Conservation (phyloP, 345 rosid species). For the Acer campestre region DNA sequence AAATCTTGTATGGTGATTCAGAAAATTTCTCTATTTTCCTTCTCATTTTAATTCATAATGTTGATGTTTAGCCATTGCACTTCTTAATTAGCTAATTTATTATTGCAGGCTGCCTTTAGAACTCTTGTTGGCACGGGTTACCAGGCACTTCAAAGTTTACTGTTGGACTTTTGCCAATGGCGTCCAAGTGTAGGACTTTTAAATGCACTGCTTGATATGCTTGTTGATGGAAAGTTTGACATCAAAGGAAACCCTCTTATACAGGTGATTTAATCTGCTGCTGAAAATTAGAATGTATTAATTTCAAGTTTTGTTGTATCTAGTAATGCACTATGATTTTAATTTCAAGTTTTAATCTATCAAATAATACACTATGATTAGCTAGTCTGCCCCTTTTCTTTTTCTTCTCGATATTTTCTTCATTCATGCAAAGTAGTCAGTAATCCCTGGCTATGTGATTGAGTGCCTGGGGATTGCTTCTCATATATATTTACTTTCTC, state of each 20-base stretch:
- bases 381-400: background rate
- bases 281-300: constrained; percentile 13
- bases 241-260: constrained; percentile 58
- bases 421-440: background rate
- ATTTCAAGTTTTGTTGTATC: background rate
- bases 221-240: constrained; percentile 94
- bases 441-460: background rate
- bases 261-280: constrained; percentile 51
- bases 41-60: constrained; percentile 3
- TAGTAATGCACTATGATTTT: background rate
- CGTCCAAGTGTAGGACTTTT: constrained; percentile 78
- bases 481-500: constrained; percentile 25
- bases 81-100: constrained; percentile 6
- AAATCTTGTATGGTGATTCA: background rate
- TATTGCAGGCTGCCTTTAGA: constrained; percentile 76
- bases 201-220: constrained; percentile 92
- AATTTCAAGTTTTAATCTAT: background rate
- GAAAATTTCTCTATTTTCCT: background rate
- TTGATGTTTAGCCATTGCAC: constrained; percentile 5
- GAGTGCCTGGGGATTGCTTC: constrained; percentile 22
- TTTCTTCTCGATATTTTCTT: background rate
- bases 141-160: constrained; percentile 85
- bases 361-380: background rate
- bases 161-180: constrained; percentile 83
- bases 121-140: constrained; percentile 93